Base-by-base conservation (phyloP, 2,329 filamentous ascomycete species). In the Colletotrichum theobromicola region DNA sequence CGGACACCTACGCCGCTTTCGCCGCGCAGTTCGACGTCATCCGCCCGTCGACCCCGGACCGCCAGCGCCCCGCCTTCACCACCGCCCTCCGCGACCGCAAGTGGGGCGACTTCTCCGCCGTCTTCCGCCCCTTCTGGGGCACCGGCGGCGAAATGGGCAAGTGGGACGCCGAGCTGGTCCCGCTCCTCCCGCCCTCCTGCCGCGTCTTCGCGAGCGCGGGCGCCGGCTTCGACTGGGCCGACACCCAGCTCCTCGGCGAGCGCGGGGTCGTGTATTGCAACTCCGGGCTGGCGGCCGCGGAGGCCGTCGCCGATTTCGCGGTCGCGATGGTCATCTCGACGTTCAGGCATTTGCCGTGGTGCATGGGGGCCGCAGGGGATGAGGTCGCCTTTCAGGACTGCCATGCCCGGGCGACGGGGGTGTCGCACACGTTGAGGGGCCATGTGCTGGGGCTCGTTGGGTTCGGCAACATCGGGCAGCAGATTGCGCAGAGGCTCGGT, bases 191-290 rank as follows among this genome's bases (percentile, higher is more conserved):
- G 0, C 55, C 80, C 2, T 88, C 85, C 30, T 89, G 91, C 77
- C 87, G 86, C 76, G 89, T 94, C 34, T 93, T 92, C 82, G 90
- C 92, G 57, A 91, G 89, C 68, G 92, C 92, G 7, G 92, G 92
- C 5, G 91, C 92, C 6, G 87, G 92, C 21, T 93, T 91, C 79
- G 91, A 93, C 81, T 93, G 91, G 91, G 91, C 90, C 1, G 90
- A 93, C 77, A 91, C 89, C 0, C 86, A 90, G 78, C 81, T 90
- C 2, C 80, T 95, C 69, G 93, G 90, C 2, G 85, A 90, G 75
- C 87, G 87, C 79, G 93, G 91, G 46, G 90, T 94, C 76, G 83
- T 93, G 66, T 95, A 95, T 84, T 95, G 93, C 86, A 95, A 95
- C 83, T 89, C 91, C 4, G 93, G 93, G 2, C 88, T 91, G 2